A percentile compares a stretch with the other conserved stretches of the same genome.
phyloP scores from a whole-genome alignment of 2,329 filamentous ascomycete genomes.

The Xylariaceae sp. region DNA sequence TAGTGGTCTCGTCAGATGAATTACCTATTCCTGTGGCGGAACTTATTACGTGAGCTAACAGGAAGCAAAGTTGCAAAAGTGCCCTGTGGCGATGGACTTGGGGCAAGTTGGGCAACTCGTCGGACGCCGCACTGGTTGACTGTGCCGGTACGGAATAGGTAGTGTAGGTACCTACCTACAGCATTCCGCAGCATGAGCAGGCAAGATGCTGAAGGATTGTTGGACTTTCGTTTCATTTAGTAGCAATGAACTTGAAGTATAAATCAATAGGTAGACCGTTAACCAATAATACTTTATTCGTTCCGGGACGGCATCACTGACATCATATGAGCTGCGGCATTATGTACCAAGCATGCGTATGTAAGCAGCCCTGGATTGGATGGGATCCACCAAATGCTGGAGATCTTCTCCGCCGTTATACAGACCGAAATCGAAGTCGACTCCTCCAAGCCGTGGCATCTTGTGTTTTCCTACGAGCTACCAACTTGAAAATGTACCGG shows the following conservation, averaged over 20 bases:
- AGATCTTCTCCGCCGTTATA: conserved; percentile 8
- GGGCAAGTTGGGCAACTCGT: no score
- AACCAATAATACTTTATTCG: neutral
- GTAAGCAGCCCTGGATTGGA: neutral
- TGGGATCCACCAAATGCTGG: conserved; percentile 6
- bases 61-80: conserved; percentile 1
- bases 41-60: neutral
- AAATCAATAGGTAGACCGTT: no score
- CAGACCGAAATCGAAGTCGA: conserved; percentile 4
- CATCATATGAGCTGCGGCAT: no score
- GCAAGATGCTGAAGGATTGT: neutral
- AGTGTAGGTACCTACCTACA: neutral
- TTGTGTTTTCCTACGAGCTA: no score
- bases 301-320: neutral
- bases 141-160: neutral
- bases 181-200: neutral
- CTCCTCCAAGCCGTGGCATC: no score
- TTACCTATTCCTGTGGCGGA: neutral
- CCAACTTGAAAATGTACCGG: no score
- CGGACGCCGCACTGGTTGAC: neutral
- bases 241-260: no score
- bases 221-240: neutral
- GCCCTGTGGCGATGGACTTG: conserved; percentile 16
- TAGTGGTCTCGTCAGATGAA: neutral
- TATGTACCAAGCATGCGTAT: no score